Base-by-base conservation (phyloP, 345 rosid species). In the Eucalyptus sp. region DNA sequence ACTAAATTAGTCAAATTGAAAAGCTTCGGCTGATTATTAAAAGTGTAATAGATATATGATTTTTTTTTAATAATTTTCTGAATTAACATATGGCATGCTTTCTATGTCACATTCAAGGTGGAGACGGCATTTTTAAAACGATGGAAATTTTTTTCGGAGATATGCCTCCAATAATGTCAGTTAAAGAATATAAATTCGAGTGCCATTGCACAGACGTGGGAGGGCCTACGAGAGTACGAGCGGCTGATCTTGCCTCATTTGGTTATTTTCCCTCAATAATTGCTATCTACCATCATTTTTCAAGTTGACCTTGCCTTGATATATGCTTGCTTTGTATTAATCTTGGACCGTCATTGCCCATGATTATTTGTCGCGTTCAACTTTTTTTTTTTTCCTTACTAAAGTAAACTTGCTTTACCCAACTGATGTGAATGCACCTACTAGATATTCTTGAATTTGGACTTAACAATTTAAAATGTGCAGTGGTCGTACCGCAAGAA, bases 21-120 rank as follows among this genome's bases (percentile, higher is more conserved):
- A 60, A 0, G n/a, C 13, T 25, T 25, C 0, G 0, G 5, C 58
- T 3, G 1, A 52, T 52, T 52, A 0, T 52, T 52, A 52, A 1
- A 52, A 52, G 10, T 52, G 58, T 52, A 52, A 52, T 52, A 20
- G 58, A 52, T 52, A 52, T 20, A 52, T 52, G 58, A 52, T 10
- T 58, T 25, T 11, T 58, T 16, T 16, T 50, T 10, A 7, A 17
- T 58, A 25, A 10, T 60, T 27, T 60, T 27, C 66, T 16, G 2
- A 60, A 27, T 60, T n/a, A 64, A 13, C 71, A 64, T 15, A 64
- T n/a, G 3, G 18, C 76, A 3, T 64, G 31, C 10, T 64, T 0
- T 25, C 15, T 31, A 64, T 64, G 76, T n/a, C 5, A 64, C 76
- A 15, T 64, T 64, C 41, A 64, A 64, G 41, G 76, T n/a, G 10